A percentile compares a stretch with the other conserved stretches of the same genome.
Evolutionary conservation across 2,329 filamentous ascomycete genomes (phyloP).

Genomic region (Alternaria infectoria): DNA sequence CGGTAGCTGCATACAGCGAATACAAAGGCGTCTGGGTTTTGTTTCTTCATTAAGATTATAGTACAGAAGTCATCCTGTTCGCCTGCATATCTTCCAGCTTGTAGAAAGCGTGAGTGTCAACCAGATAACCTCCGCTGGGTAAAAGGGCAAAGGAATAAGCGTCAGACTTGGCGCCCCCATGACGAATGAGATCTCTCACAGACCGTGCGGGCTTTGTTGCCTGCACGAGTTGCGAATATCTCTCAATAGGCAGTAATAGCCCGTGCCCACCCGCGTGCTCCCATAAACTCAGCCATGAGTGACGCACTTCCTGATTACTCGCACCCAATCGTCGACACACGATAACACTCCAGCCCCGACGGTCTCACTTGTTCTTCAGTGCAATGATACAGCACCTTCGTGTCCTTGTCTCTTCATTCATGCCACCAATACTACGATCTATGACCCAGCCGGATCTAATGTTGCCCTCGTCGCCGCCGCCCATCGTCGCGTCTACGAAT

Average conservation of each 20-base stretch:
- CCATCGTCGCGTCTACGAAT: not conserved
- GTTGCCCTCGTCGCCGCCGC: not conserved
- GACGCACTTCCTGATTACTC: not conserved
- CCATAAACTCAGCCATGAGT: not conserved
- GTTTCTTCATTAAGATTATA: not conserved
- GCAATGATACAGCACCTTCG: not conserved
- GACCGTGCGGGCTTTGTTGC: not conserved
- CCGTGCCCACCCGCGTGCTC: not conserved
- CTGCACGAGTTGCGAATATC: too few relatives aligned
- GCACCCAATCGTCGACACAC: not conserved
- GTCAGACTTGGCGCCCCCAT: not conserved
- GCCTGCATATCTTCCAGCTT: not conserved
- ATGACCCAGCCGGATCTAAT: not conserved
- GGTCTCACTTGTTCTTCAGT: not conserved
- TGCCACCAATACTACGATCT: not conserved
- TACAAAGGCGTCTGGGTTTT: not conserved
- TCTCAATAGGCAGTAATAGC: not conserved
- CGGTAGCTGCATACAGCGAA: not conserved
- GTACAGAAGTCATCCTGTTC: not conserved
- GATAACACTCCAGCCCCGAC: too few relatives aligned
- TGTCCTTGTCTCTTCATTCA: not conserved
- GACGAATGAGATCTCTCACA: not conserved
- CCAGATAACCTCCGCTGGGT: not conserved
- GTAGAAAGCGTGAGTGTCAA: not conserved
- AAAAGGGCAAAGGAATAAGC: not conserved